These are phyloP conservation scores for Drosera capensis DNA, from an alignment of 148 eudicot species.

Conservation along the genomic window DNA sequence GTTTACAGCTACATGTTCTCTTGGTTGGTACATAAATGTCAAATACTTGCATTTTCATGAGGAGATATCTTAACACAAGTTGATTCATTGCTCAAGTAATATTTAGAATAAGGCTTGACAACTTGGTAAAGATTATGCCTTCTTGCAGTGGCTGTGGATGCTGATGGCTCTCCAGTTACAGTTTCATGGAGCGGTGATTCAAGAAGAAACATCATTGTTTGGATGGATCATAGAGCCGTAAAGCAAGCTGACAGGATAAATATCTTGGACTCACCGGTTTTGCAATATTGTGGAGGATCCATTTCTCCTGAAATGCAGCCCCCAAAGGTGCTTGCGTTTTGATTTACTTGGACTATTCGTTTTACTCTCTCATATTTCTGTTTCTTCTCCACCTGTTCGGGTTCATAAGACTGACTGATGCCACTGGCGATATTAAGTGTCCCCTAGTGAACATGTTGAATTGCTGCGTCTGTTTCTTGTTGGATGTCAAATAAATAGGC, in stretches of 20 bases:
- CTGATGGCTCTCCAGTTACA: slow-evolving; percentile 86
- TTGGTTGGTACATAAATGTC: slow-evolving; percentile 35
- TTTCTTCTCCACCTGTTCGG: no score
- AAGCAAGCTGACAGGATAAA: slow-evolving; percentile 96
- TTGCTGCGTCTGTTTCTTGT: no score
- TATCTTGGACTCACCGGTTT: slow-evolving; percentile 68
- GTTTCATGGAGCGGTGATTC: slow-evolving; percentile 98
- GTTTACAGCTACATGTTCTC: slow-evolving; percentile 98
- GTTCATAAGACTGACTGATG: no score
- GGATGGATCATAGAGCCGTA: slow-evolving; percentile 99
- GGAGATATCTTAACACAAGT: background rate
- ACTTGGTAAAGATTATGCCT: slow-evolving; percentile 2
- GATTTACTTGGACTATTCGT: background rate
- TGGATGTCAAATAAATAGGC: background rate
- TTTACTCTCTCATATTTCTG: background rate
- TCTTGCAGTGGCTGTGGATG: slow-evolving; percentile 80
- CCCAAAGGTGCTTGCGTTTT: slow-evolving; percentile 50
- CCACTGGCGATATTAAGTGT: no score
- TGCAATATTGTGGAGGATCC: slow-evolving; percentile 93
- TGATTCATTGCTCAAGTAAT: slow-evolving; percentile 4
- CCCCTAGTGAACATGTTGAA: no score
- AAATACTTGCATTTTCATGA: background rate
- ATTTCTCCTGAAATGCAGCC: slow-evolving; percentile 99
- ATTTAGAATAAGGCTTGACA: background rate
- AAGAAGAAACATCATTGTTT: slow-evolving; percentile 88